phyloP scores from a whole-genome alignment of 306 rosid genomes.

The Glycine tomentella region DNA sequence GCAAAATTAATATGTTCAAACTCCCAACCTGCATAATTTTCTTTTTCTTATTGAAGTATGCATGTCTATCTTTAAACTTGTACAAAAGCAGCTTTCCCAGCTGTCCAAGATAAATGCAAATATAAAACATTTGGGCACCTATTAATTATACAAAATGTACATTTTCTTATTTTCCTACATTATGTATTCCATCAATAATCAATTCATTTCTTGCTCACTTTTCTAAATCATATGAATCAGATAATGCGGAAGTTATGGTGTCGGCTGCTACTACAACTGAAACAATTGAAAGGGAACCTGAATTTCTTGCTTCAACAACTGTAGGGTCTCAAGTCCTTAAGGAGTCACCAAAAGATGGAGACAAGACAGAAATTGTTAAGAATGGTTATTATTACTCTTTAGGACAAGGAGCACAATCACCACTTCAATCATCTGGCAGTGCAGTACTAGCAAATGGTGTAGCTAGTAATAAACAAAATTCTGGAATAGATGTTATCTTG shows the following conservation, averaged over 20 bases:
- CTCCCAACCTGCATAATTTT: slow-evolving; percentile 20
- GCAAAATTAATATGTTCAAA: too few relatives aligned
- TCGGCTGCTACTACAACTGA: slow-evolving; percentile 37
- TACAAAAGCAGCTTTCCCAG: neutral
- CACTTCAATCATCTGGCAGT: slow-evolving; percentile 34
- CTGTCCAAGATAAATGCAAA: slow-evolving; percentile 21
- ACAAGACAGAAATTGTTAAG: slow-evolving; percentile 28
- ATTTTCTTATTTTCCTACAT: slow-evolving; percentile 1
- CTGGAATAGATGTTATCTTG: slow-evolving; percentile 33
- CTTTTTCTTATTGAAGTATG: slow-evolving; percentile 21
- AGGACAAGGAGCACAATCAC: slow-evolving; percentile 34
- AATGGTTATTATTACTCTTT: slow-evolving; percentile 28
- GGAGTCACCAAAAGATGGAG: slow-evolving; percentile 32
- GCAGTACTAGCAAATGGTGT: slow-evolving; percentile 40
- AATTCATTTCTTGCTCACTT: slow-evolving; percentile 41
- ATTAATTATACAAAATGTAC: neutral
- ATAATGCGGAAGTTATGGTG: slow-evolving; percentile 27
- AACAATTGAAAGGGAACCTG: slow-evolving; percentile 35
- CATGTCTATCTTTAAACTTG: slow-evolving; percentile 16
- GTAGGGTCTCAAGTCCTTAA: slow-evolving; percentile 19
- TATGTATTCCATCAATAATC: neutral
- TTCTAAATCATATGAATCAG: slow-evolving; percentile 29
- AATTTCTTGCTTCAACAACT: slow-evolving; percentile 32
- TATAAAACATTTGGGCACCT: neutral
- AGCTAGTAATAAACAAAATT: slow-evolving; percentile 20